Percentiles rank a stretch among this genome's conserved stretches.
Conservation (phyloP, 176 grass and related monocot genomes). For the Musa itinerans region DNA sequence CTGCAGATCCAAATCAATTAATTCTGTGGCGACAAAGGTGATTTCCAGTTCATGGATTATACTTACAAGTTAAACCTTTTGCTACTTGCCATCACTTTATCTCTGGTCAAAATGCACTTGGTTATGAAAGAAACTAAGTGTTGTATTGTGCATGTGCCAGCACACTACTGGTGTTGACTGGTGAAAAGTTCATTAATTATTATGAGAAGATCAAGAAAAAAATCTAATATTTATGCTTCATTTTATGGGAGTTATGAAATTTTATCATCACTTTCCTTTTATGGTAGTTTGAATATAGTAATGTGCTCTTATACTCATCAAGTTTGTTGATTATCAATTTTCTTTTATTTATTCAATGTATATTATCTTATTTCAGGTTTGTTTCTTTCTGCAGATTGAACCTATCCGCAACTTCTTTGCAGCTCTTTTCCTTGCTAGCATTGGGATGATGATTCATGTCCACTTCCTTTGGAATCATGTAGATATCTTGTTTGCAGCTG, state of each 20-base stretch:
- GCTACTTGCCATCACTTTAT: too few relatives aligned
- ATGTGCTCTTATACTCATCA: constrained; percentile 23
- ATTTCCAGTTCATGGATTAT: too few relatives aligned
- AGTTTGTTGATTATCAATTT: background rate
- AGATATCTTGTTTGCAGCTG: constrained; percentile 95
- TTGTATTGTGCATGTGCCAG: too few relatives aligned
- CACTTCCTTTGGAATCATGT: constrained; percentile 99
- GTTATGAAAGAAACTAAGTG: too few relatives aligned
- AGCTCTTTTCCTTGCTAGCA: constrained; percentile 97
- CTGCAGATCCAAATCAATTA: too few relatives aligned
- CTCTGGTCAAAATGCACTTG: too few relatives aligned
- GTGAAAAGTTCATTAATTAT: too few relatives aligned
- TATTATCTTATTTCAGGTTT: constrained; percentile 84
- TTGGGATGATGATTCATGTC: constrained; percentile 99
- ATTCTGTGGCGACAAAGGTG: too few relatives aligned
- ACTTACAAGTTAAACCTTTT: too few relatives aligned
- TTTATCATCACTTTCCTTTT: constrained; percentile 21
- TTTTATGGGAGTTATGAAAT: background rate
- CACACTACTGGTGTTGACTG: too few relatives aligned
- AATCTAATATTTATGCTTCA: too few relatives aligned
- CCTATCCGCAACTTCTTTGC: constrained; percentile 98
- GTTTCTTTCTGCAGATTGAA: constrained; percentile 98
- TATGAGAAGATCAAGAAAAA: too few relatives aligned
- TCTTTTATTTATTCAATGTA: constrained; percentile 46
- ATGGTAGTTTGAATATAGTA: constrained; percentile 15